Evolutionary conservation across 495 filamentous ascomycete genomes (phyloP).

Genomic region (Usnea hakonensis): DNA sequence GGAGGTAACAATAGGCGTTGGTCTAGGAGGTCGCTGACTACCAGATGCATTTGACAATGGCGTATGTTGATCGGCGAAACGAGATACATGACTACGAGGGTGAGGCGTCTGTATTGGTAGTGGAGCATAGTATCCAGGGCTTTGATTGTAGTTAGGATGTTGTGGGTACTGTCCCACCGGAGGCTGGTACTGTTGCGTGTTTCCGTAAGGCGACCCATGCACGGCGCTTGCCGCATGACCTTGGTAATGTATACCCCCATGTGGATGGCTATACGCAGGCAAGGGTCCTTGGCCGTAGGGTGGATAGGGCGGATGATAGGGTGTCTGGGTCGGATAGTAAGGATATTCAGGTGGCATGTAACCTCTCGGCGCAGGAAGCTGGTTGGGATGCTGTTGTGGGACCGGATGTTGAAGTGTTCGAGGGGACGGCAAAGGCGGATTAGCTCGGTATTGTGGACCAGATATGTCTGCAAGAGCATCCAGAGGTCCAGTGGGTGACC

Average conservation of each 20-base stretch:
- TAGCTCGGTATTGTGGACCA: constrained; percentile 20
- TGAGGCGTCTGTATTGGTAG: constrained; percentile 21
- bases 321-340: constrained; percentile 15
- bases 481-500: constrained; percentile 21
- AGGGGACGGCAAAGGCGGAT: constrained; percentile 20
- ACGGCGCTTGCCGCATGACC: background rate
- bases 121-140: constrained; percentile 20
- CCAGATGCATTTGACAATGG: constrained; percentile 23
- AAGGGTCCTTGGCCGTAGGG: constrained; percentile 17
- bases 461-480: constrained; percentile 21
- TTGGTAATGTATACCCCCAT: constrained; percentile 18
- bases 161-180: constrained; percentile 15
- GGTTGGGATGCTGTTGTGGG: constrained; percentile 19
- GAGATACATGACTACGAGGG: constrained; percentile 14
- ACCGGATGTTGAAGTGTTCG: constrained; percentile 16
- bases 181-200: constrained; percentile 16
- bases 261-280: constrained; percentile 13
- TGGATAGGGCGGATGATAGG: constrained; percentile 19
- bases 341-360: constrained; percentile 6
- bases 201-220: constrained; percentile 7
- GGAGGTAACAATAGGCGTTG: constrained; percentile 38
- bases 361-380: constrained; percentile 8
- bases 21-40: constrained; percentile 29
- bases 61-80: constrained; percentile 18
- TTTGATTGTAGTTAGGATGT: constrained; percentile 13